Evolutionary conservation across 257 asterid genomes (phyloP).

Genomic region (Solanum paucissectum): DNA sequence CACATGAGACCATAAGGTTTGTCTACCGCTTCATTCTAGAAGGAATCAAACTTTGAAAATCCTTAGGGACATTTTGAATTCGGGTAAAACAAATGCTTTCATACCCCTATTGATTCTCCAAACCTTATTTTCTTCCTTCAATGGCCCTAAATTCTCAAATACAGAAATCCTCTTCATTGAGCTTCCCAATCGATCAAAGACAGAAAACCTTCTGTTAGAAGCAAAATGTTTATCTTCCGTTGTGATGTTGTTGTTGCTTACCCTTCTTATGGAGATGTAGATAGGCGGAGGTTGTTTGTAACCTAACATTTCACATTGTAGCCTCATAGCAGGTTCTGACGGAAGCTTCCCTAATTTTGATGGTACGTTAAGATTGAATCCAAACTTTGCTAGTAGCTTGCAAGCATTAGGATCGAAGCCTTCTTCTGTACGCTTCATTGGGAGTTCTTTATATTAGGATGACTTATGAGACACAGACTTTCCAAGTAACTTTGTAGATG

Average conservation of each 20-base stretch:
- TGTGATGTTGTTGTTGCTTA: too few relatives aligned
- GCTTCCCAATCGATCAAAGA: background rate
- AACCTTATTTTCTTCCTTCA: background rate
- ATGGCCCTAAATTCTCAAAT: background rate
- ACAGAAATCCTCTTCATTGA: background rate
- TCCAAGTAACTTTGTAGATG: too few relatives aligned
- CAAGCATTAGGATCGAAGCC: background rate
- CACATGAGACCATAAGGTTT: background rate
- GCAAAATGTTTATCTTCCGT: too few relatives aligned
- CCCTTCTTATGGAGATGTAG: background rate
- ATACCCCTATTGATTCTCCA: background rate
- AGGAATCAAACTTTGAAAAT: background rate
- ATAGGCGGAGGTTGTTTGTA: background rate
- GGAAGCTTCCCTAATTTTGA: background rate
- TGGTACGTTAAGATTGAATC: too few relatives aligned
- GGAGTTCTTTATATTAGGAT: too few relatives aligned
- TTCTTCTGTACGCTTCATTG: background rate
- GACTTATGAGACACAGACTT: background rate
- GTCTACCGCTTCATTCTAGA: background rate
- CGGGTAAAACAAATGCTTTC: too few relatives aligned
- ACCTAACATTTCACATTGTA: background rate
- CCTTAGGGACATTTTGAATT: background rate
- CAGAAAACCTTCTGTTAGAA: background rate
- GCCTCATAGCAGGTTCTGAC: background rate
- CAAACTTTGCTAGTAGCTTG: too few relatives aligned